A percentile compares a stretch with the other conserved stretches of the same genome.
These are phyloP conservation scores for Rhynchospora tenuis DNA, from an alignment of 176 grass and related monocot genomes.

Conservation along the genomic window DNA sequence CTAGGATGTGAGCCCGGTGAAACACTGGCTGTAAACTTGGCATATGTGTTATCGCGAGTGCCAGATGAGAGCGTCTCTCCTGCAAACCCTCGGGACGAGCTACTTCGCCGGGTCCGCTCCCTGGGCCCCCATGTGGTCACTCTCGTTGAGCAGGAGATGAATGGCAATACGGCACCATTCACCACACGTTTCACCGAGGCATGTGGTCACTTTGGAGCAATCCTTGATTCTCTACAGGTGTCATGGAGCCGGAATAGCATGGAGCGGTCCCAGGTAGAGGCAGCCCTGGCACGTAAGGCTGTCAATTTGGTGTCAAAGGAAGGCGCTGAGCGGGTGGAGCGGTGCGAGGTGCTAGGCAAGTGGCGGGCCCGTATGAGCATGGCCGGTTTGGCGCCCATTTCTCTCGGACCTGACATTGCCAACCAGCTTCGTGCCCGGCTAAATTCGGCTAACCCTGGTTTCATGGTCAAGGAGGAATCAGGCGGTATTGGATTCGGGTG, in stretches of 20 bases:
- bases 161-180: slow-evolving; percentile 77
- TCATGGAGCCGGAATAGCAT: slow-evolving; percentile 21
- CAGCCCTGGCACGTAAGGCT: slow-evolving; percentile 45
- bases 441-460: slow-evolving; percentile 3
- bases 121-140: slow-evolving; percentile 53
- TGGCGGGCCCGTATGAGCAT: slow-evolving; percentile 81
- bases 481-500: slow-evolving; percentile 60
- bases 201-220: slow-evolving; percentile 51
- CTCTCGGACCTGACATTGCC: slow-evolving; percentile 32
- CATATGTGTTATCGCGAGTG: slow-evolving; percentile 67
- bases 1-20: slow-evolving; percentile 60
- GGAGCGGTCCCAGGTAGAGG: slow-evolving; percentile 40
- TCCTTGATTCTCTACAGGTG: slow-evolving; percentile 66
- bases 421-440: slow-evolving; percentile 41
- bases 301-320: slow-evolving; percentile 64
- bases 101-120: slow-evolving; percentile 71
- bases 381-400: slow-evolving; percentile 53
- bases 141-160: slow-evolving; percentile 79
- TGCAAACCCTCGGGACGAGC: slow-evolving; percentile 80
- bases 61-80: slow-evolving; percentile 91
- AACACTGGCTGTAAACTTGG: slow-evolving; percentile 68
- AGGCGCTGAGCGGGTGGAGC: slow-evolving; percentile 65
- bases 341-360: slow-evolving; percentile 83
- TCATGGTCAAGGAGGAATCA: slow-evolving; percentile 50
- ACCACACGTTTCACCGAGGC: slow-evolving; percentile 61